phyloP scores from a whole-genome alignment of 768 basidiomycete species.

The Mycena polygramma region DNA sequence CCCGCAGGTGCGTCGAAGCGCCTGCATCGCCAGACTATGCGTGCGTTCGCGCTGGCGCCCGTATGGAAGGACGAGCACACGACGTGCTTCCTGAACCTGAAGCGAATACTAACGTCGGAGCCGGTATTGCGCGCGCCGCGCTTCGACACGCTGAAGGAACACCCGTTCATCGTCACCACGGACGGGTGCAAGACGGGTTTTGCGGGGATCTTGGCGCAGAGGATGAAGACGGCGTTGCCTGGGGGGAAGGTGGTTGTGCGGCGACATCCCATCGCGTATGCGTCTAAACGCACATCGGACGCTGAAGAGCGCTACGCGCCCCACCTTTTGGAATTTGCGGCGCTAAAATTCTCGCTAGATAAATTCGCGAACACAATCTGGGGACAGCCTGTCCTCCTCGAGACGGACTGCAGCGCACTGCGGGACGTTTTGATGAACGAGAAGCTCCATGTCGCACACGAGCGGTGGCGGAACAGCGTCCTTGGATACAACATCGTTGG shows the following conservation, averaged over 20 bases:
- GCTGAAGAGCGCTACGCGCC: constrained; percentile 47
- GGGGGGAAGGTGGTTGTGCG: constrained; percentile 29
- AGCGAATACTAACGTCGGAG: constrained; percentile 37
- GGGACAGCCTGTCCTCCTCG: constrained; percentile 41
- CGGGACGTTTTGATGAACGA: constrained; percentile 40
- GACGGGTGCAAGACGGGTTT: constrained; percentile 47
- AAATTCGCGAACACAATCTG: constrained; percentile 40
- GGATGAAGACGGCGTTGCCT: constrained; percentile 22
- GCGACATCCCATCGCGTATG: constrained; percentile 48
- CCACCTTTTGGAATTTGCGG: constrained; percentile 50
- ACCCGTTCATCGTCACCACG: constrained; percentile 44
- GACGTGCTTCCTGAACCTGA: constrained; percentile 43
- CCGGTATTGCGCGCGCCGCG: constrained; percentile 39
- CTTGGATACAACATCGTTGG: constrained; percentile 37
- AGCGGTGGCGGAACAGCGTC: constrained; percentile 45
- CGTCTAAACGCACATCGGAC: constrained; percentile 49
- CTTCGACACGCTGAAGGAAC: constrained; percentile 43
- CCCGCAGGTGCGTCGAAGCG: constrained; percentile 39
- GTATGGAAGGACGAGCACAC: constrained; percentile 38
- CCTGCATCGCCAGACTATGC: constrained; percentile 44
- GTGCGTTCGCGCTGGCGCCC: constrained; percentile 24
- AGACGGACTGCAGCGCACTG: constrained; percentile 37
- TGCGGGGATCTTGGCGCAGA: constrained; percentile 43
- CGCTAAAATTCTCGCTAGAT: constrained; percentile 27
- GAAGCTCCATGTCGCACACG: constrained; percentile 37